Evolutionary conservation across 148 eudicot genomes (phyloP).

Genomic region (Heliosperma pusillum): DNA sequence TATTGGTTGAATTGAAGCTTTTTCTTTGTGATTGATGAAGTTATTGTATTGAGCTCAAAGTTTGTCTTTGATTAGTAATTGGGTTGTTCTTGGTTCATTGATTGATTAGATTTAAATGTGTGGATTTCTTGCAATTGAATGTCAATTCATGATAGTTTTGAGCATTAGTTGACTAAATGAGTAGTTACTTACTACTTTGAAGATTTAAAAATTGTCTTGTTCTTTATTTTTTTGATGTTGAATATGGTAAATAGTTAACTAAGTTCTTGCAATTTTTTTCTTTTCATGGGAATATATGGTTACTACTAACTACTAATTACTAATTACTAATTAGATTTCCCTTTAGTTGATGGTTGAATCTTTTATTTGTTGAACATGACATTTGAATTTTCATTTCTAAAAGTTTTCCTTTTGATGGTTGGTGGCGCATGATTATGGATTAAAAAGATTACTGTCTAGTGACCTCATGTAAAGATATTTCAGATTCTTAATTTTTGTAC

Average conservation of each 20-base stretch:
- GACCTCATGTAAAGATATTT: conserved; percentile 11
- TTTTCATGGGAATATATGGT: conserved; percentile 9
- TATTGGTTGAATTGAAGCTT: too few relatives aligned
- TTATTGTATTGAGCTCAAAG: too few relatives aligned
- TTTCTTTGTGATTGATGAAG: too few relatives aligned
- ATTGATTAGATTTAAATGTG: not conserved
- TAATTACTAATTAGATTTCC: too few relatives aligned
- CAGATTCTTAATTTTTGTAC: not conserved
- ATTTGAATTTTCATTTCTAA: conserved; percentile 14
- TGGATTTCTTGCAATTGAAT: not conserved
- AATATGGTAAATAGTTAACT: not conserved
- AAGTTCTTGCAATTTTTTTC: not conserved
- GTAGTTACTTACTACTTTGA: not conserved
- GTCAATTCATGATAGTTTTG: conserved; percentile 15
- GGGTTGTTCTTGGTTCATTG: not conserved
- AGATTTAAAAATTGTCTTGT: not conserved
- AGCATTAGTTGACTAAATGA: conserved; percentile 21
- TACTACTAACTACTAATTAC: not conserved
- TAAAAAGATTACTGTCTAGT: not conserved
- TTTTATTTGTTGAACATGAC: not conserved
- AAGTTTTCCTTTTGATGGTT: conserved; percentile 2
- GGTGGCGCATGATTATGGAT: conserved; percentile 6
- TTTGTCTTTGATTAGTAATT: too few relatives aligned
- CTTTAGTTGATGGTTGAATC: not conserved
- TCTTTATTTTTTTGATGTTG: not conserved